Conservation (phyloP, 2,329 filamentous ascomycete species). For the Alternaria alternata region DNA sequence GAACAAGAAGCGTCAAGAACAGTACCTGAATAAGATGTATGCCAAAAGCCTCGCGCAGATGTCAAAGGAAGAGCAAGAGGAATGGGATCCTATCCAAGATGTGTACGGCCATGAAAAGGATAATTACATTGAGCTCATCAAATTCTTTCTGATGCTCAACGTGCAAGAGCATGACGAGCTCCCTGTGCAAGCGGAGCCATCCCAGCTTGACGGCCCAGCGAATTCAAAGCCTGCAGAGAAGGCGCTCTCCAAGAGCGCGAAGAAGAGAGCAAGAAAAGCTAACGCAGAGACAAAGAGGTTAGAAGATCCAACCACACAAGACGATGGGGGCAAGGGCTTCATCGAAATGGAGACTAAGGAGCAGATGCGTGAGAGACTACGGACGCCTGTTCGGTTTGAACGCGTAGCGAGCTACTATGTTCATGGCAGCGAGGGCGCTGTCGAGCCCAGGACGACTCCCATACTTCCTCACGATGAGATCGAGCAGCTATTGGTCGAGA, state of each 20-base stretch:
- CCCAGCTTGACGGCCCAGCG: background rate
- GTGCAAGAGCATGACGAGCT: constrained; percentile 21
- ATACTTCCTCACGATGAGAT: constrained; percentile 56
- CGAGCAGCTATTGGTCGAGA: constrained; percentile 53
- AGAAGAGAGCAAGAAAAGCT: constrained; percentile 47
- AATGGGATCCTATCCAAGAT: constrained; percentile 61
- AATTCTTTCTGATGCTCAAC: constrained; percentile 56
- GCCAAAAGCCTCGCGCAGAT: constrained; percentile 52
- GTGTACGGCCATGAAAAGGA: constrained; percentile 56
- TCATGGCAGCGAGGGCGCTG: constrained; percentile 41
- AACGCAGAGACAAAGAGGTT: constrained; percentile 35
- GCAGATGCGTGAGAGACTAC: constrained; percentile 53
- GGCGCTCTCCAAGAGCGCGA: constrained; percentile 33
- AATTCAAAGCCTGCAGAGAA: constrained; percentile 16
- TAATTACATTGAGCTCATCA: constrained; percentile 57
- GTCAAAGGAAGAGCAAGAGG: constrained; percentile 46
- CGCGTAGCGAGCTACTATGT: constrained; percentile 45
- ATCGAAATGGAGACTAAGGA: constrained; percentile 55
- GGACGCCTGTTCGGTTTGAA: constrained; percentile 51
- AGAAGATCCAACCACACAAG: constrained; percentile 22
- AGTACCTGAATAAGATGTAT: constrained; percentile 55
- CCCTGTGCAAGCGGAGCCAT: background rate
- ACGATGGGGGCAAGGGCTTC: constrained; percentile 36
- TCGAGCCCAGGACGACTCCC: constrained; percentile 44
- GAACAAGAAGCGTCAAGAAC: constrained; percentile 52